Evolutionary conservation across 768 basidiomycete genomes (phyloP), one percentile per base, ranked within the genome.

Genomic region (Arthromyces matolae): DNA sequence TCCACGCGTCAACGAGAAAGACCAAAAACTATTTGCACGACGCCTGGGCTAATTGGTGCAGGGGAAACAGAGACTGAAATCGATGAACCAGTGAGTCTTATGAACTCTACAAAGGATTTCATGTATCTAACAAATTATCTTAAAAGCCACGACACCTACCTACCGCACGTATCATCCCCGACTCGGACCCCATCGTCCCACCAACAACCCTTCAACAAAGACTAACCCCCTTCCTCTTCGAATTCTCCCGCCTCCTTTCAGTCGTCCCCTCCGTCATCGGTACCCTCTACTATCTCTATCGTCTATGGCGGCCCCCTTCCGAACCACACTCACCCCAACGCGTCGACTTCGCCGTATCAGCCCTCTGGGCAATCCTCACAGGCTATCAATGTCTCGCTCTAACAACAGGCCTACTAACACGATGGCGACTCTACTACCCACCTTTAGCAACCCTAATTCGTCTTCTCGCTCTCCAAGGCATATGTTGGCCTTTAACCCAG

Each of bases 401-500:
- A 12, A 90, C 94, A 0, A 89, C 93, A 0, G 94, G 95, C 9
- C 81, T 98, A 0, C 78, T 94, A 20, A 80, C 81, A 24, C 83
- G 95, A 38, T 98, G 95, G 95, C 77, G 84, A 18, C 76, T 88
- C 0, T 95, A 96, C 69, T 98, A 98, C 63, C 79, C 89, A 0
- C 85, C 91, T 0, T 71, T 90, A 22, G 80, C 94, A 4, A 91
- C 93, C 1, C 80, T 97, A 52, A 88, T 96, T 59, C 86, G 95
- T 13, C 82, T 97, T 4, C 76, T 97, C 46, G 94, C 91, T 0
- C 73, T 98, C 0, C 95, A 97, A 62, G 89, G 90, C 14, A 93
- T 98, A 50, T 97, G 94, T 68, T 97, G 93, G 93, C 91, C 92
- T 2, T 85, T 90, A 3, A 96, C 93, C 4, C 88, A 91, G 55